phyloP scores from a whole-genome alignment of 257 asterid species.

The Nicotiana noctiflora region DNA sequence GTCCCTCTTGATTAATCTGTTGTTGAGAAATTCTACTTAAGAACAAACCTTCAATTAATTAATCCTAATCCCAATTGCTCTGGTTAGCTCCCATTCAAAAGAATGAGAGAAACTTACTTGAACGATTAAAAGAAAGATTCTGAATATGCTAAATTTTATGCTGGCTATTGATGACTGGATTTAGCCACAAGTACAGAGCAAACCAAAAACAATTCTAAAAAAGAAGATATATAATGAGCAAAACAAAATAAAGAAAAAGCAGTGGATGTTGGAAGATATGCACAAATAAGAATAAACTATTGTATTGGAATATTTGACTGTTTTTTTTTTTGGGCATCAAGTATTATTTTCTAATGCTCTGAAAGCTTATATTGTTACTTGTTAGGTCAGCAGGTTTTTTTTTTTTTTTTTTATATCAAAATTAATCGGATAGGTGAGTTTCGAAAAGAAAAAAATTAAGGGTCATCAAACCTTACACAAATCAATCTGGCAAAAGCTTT shows the following conservation, averaged over 20 bases:
- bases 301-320: background rate
- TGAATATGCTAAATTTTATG: background rate
- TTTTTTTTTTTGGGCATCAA: background rate
- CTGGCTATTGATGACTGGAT: background rate
- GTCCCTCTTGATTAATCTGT: background rate
- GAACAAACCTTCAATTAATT: background rate
- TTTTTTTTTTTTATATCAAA: no score
- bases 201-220: background rate
- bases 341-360: background rate
- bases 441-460: no score
- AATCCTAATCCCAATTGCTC: no score
- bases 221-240: no score
- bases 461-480: no score
- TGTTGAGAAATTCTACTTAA: background rate
- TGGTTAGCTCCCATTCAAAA: no score
- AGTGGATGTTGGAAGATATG: background rate
- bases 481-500: no score
- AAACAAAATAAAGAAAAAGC: background rate
- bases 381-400: no score
- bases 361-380: no score
- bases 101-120: background rate
- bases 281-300: background rate
- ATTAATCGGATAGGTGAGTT: no score
- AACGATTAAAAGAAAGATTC: background rate
- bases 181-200: background rate